Evolutionary conservation across 768 basidiomycete genomes (phyloP), one percentile per base, ranked within the genome.

Genomic region (Termitomyces sp.): DNA sequence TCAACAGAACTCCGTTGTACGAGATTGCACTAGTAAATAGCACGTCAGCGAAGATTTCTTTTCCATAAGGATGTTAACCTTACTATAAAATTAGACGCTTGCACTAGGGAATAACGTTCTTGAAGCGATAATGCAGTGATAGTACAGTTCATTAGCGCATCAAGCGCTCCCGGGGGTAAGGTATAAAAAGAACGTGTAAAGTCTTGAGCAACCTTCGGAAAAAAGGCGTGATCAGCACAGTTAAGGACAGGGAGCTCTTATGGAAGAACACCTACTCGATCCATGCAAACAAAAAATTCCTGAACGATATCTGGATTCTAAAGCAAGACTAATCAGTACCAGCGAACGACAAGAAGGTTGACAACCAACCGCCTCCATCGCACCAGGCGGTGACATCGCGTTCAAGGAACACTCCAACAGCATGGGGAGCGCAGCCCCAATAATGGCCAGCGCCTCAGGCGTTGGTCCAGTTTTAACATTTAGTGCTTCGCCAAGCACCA

Each of bases 261-360:
- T 14, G 50, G 55, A 0, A 42, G 14, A 57, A 32, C 18, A 76
- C 82, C 47, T 60, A 91, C 91, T 45, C 83, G 80, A 45, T 93
- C 91, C 78, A 91, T 81, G 67, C 86, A 95, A 9, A 79, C 79
- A 72, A 95, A 96, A 71, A 95, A 95, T 26, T 86, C 86, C 67
- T 94, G 93, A 16, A 93, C 91, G 27, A 96, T 83, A 68, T 96
- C 95, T 0, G 95, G 94, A 67, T 96, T 93, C 93, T 96, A 55
- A 37, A 37, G 36, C 16, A 18, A 26, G 33, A 50, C 39, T 8
- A 30, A 42, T 34, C 20, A 63, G 36, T 1, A 18, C 8, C 26
- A 27, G 51, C 24, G 27, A 43, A n/a, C 9, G 14, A 26, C 12
- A 13, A 37, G 33, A 13, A 44, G 30, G 4, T 42, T n/a, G 54